Evolutionary conservation across 768 basidiomycete species (phyloP), one percentile per base, ranked within the genome.

Genomic region (Kwoniella heveanensis): DNA sequence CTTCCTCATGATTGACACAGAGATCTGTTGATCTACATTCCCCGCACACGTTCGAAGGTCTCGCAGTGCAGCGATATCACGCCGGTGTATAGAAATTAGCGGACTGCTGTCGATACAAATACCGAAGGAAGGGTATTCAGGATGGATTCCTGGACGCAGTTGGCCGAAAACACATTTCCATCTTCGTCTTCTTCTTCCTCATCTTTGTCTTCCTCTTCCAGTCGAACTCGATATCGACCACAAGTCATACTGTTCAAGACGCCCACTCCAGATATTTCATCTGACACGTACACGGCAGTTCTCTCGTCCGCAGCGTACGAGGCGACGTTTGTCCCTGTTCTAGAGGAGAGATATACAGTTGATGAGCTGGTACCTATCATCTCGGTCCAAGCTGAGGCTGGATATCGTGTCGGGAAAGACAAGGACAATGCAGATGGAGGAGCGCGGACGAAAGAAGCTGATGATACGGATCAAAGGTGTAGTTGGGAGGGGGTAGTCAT

Each of bases 201-300:
- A 36, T 36, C 32, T 36, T 36, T 13, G 32, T 36, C 32, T 9
- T 9, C 8, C 17, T 19, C 17, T 17, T 19, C 39, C 4, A 17
- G 39, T 9, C 39, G 39, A 9, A 8, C 39, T 44, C 8, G 17
- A 9, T 19, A 3, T n/a, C 62, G 17, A 44, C 15, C 10, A 27
- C 62, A 48, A 7, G 50, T 65, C 5, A 47, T 65, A 13, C 30
- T 65, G 21, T 65, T 65, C 54, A 60, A 60, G 22, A 65, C 64
- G 3, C 57, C 57, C 1, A 53, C 54, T 6, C 51, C 57, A 1
- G 29, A 39, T 19, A n/a, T 9, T 15, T n/a, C 8, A 2, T 44
- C 27, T 7, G 57, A 65, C 39, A 26, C 58, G 17, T 60, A 65
- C 27, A 30, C 46, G 17, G n/a, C 15, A 21, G 15, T 30, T 13